Conservation (phyloP, 495 filamentous ascomycete genomes). For the Penicillium samsonianum region DNA sequence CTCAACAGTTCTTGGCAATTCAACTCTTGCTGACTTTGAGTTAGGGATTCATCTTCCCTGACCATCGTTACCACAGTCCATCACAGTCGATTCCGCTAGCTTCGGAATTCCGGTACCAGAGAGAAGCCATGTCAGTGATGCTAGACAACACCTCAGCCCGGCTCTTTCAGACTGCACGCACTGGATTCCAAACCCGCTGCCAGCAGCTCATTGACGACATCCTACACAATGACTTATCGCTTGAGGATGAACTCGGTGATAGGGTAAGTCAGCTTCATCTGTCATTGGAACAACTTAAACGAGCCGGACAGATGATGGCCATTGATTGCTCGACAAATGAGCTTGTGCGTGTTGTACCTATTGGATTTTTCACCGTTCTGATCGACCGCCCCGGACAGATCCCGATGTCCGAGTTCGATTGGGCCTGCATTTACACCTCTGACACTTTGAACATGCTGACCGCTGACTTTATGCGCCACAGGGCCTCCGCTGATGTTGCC, state of each 20-base stretch:
- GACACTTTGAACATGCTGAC: conserved; percentile 1
- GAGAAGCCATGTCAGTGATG: neutral
- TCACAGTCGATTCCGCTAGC: neutral
- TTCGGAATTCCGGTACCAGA: neutral
- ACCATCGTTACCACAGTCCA: neutral
- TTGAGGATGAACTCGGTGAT: neutral
- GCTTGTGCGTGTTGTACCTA: neutral
- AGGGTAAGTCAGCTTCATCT: neutral
- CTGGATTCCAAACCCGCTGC: neutral
- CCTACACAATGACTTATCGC: neutral
- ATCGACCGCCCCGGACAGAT: neutral
- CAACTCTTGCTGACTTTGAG: neutral
- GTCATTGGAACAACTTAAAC: neutral
- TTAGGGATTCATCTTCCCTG: neutral
- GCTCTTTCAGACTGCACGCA: neutral
- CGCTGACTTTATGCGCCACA: neutral
- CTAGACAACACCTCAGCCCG: neutral
- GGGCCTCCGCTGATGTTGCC: neutral
- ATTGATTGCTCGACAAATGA: neutral
- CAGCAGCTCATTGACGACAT: neutral
- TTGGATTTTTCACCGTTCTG: neutral
- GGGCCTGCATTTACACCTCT: neutral
- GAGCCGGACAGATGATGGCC: conserved; percentile 3
- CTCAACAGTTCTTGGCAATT: neutral
- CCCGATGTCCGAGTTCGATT: conserved; percentile 6